phyloP scores from a whole-genome alignment of 352 stramenopile species.

The Phytophthora fragariaefolia region DNA sequence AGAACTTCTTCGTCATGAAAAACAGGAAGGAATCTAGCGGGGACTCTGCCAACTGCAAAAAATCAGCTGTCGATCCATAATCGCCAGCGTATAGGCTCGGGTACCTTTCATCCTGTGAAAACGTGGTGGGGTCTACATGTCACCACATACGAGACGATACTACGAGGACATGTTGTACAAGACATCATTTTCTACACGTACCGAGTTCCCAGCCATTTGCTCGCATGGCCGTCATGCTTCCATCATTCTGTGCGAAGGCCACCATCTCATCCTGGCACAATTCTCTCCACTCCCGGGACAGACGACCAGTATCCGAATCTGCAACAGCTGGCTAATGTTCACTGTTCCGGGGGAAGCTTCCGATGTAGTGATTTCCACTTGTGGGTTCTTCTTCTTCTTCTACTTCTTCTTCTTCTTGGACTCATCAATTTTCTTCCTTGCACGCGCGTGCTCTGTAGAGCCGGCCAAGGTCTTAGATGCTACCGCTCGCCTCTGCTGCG shows the following conservation, averaged over 20 bases:
- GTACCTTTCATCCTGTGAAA: background rate
- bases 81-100: background rate
- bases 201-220: background rate
- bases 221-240: background rate
- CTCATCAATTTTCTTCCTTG: background rate
- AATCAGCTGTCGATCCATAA: background rate
- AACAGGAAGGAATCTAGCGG: slow-evolving; percentile 1
- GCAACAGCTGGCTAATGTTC: no score
- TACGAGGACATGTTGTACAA: background rate
- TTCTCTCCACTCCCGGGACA: background rate
- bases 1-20: slow-evolving; percentile 23
- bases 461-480: background rate
- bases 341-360: background rate
- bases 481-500: background rate
- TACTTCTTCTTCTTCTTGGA: background rate
- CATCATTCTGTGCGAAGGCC: background rate
- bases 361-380: no score
- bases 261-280: background rate
- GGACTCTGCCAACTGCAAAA: background rate
- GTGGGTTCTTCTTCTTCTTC: no score
- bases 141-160: background rate
- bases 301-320: background rate
- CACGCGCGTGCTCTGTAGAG: background rate
- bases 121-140: background rate
- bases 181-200: background rate